A percentile compares a stretch with the other conserved stretches of the same genome.
Conservation (phyloP, 2,329 filamentous ascomycete species). For the Purpureocillium takamizusanense region DNA sequence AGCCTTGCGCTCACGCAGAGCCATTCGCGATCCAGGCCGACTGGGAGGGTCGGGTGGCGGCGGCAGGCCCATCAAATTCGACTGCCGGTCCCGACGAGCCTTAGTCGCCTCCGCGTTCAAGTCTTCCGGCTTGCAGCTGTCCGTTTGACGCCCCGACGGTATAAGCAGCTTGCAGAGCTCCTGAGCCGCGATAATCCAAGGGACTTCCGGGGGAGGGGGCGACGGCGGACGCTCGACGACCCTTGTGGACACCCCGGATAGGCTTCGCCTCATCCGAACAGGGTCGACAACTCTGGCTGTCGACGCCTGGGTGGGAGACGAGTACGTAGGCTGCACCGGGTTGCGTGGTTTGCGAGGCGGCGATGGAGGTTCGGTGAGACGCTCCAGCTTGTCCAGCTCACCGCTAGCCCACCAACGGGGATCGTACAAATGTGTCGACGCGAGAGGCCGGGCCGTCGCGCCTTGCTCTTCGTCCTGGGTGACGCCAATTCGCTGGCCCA, state of each 20-base stretch:
- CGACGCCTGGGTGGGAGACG: conserved; percentile 80
- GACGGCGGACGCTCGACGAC: conserved; percentile 35
- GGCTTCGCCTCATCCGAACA: conserved; percentile 53
- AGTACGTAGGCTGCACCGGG: conserved; percentile 62
- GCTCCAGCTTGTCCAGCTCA: conserved; percentile 62
- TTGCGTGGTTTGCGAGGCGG: conserved; percentile 45
- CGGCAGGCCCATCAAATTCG: conserved; percentile 27
- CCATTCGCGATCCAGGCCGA: conserved; percentile 52
- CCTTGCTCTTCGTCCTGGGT: conserved; percentile 21
- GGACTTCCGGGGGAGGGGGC: conserved; percentile 70
- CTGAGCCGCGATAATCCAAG: conserved; percentile 76
- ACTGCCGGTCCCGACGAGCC: conserved; percentile 55
- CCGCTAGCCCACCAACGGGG: conserved; percentile 60
- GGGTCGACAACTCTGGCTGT: conserved; percentile 68
- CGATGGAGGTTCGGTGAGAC: conserved; percentile 38
- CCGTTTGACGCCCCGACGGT: conserved; percentile 63
- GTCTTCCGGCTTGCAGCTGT: conserved; percentile 70
- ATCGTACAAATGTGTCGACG: conserved; percentile 45
- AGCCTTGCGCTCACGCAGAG: conserved; percentile 62
- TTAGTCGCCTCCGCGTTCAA: conserved; percentile 61
- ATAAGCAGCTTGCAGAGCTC: conserved; percentile 78
- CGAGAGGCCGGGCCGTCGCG: conserved; percentile 6
- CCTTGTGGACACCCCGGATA: conserved; percentile 41
- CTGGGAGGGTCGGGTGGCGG: conserved; percentile 19
- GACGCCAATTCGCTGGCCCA: conserved; percentile 42